A percentile compares a stretch with the other conserved stretches of the same genome.
These are phyloP conservation scores for Zygnema cylindricum DNA, from an alignment of 139 green algal species.

Conservation along the genomic window DNA sequence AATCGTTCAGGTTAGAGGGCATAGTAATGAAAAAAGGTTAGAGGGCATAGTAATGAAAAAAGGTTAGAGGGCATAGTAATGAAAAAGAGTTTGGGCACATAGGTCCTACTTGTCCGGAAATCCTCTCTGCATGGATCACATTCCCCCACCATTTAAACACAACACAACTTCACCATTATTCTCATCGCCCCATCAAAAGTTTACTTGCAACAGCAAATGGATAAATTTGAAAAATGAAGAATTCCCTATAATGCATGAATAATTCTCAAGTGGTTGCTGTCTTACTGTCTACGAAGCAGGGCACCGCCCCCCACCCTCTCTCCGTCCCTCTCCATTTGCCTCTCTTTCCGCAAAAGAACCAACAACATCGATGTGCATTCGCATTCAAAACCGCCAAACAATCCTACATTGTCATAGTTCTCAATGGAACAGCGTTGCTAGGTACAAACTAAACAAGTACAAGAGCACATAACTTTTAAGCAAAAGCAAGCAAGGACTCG, in stretches of 20 bases:
- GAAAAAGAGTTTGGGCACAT: background rate
- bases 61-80: background rate
- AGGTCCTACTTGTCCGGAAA: background rate
- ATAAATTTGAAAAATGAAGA: background rate
- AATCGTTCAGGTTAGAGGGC: background rate
- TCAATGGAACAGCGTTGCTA: too few species aligned
- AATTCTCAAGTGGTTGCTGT: background rate
- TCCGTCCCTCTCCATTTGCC: constrained; percentile 3
- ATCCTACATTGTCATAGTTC: too few species aligned
- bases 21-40: too few species aligned
- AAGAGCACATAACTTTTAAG: too few species aligned
- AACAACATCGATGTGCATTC: background rate
- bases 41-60: too few species aligned
- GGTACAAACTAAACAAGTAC: too few species aligned
- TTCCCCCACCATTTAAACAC: too few species aligned
- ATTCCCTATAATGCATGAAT: background rate
- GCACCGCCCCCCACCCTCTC: background rate
- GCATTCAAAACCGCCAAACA: too few species aligned
- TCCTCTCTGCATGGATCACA: background rate
- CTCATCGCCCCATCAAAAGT: too few species aligned
- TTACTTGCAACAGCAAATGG: background rate
- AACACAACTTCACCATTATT: too few species aligned
- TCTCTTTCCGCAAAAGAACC: background rate
- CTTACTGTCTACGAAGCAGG: background rate
- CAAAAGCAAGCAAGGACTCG: too few species aligned